Evolutionary conservation across 2,329 filamentous ascomycete genomes (phyloP), one percentile per base, ranked within the genome.

Genomic region (Beauveria brongniartii): DNA sequence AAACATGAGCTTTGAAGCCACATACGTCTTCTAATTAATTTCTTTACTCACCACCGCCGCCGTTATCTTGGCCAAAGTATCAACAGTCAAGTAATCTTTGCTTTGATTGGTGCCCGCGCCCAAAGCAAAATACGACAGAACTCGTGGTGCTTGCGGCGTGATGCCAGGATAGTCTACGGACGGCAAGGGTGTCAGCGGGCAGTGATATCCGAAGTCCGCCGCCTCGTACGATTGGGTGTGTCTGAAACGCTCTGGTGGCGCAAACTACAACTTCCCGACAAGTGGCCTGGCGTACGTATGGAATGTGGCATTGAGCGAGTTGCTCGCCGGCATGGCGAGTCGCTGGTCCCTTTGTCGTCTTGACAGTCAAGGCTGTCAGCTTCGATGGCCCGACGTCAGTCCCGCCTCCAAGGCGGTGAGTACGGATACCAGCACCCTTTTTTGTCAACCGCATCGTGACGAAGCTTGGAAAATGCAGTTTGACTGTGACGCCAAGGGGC

Each of bases 211-310:
- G 55, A 69, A 73, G 2, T 61, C 52, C 16, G 68, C 63, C 7
- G 69, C 70, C 3, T 66, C 61, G n/a, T 68, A 66, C 0, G 62
- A 41, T 24, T 43, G 52, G 18, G 58, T 63, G 10, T 61, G 59
- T 14, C 24, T 37, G 48, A 73, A 68, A 4, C 60, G 65, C n/a
- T 70, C 59, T 6, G 75, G 75, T 20, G 71, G 65, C 2, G 67
- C 65, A 50, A 77, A 78, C 2, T 75, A 72, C 59, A 76, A 64
- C 16, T 70, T 60, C 5, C 71, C 73, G 1, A 71, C 64, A 0
- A 76, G 75, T 2, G 74, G 70, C 22, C 71, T 71, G 8, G 72
- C 75, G 55, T 75, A 78, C 75, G 55, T 75, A 78, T 3, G 73
- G 71, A 18, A 78, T 14, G 12, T 34, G 30, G 30, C 1, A 34